Evolutionary conservation across 1,284 basidiomycete genomes (phyloP).

Genomic region (Caloboletus inedulis): DNA sequence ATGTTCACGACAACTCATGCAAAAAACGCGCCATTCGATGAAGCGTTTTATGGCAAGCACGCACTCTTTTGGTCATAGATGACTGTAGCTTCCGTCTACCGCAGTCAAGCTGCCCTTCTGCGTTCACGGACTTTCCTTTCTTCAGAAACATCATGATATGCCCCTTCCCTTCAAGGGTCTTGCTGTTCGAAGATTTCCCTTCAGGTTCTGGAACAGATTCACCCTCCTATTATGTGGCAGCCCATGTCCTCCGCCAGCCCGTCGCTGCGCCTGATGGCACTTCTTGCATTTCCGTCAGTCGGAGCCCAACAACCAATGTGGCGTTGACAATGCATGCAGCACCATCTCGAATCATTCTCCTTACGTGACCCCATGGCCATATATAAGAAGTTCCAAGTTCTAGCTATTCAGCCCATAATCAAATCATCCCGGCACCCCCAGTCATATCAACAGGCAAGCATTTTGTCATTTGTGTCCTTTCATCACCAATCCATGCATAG

Average conservation of each 20-base stretch:
- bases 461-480: neutral
- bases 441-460: constrained; percentile 8
- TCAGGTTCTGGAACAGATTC: constrained; percentile 12
- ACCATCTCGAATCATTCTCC: neutral
- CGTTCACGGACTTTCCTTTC: constrained; percentile 3
- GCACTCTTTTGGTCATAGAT: constrained; percentile 6
- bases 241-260: constrained; percentile 1
- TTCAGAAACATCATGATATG: neutral
- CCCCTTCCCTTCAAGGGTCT: constrained; percentile 1
- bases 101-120: constrained; percentile 3
- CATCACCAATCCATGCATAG: constrained; percentile 15
- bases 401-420: neutral
- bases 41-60: constrained; percentile 12
- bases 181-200: neutral
- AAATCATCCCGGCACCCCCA: constrained; percentile 9
- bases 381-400: constrained; percentile 24
- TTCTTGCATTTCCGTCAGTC: constrained; percentile 24
- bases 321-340: constrained; percentile 4
- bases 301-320: constrained; percentile 3
- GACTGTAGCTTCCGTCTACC: neutral
- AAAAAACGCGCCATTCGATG: constrained; percentile 20
- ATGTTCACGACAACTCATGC: constrained; percentile 18
- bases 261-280: constrained; percentile 21
- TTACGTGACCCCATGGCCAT: constrained; percentile 5
- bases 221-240: constrained; percentile 4